Evolutionary conservation across 345 rosid genomes (phyloP), one percentile per base, ranked within the genome.

Genomic region (Orychophragmus violaceus): DNA sequence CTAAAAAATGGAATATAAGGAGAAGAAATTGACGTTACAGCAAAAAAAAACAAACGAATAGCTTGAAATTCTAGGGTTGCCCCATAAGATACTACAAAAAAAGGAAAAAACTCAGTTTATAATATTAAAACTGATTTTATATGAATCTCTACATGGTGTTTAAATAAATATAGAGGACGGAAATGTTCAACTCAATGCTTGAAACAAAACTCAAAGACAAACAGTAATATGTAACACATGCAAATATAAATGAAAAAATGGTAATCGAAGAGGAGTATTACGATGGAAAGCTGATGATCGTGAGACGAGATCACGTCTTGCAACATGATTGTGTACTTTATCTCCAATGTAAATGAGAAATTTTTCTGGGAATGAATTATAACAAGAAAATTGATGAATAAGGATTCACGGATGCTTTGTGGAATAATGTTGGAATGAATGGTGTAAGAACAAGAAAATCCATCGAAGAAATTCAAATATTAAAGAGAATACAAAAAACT

Each of bases 241-340:
- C 13, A 25, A 5, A 28, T 24, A 16, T 12, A 42, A 36, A 53
- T 8, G 1, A 30, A 41, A 51, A 63, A 36, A 3, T n/a, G 9
- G 17, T n/a, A 9, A 52, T 37, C 5, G 4, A 62, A 27, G 64
- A 53, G 52, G 68, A 54, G 21, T 45, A 45, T 67, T 74, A 74
- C 74, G 60, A 74, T 46, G 35, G 65, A 62, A 68, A 62, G 64
- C 69, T 55, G 78, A 46, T n/a, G n/a, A n/a, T 64, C 70, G 5
- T 72, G 70, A 24, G 70, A 64, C 14, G 70, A 64, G 49, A 49
- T 56, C 53, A 64, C 10, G 33, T 74, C 69, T 46, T 68, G 74
- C 37, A 68, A 60, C 59, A 60, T 66, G 63, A 21, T 44, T 53
- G 28, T 39, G 6, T 62, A 44, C 59, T 61, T 45, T 54, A 28